Evolutionary conservation across 116 monocot species (phyloP).

Genomic region (Trichopus zeylanicus): DNA sequence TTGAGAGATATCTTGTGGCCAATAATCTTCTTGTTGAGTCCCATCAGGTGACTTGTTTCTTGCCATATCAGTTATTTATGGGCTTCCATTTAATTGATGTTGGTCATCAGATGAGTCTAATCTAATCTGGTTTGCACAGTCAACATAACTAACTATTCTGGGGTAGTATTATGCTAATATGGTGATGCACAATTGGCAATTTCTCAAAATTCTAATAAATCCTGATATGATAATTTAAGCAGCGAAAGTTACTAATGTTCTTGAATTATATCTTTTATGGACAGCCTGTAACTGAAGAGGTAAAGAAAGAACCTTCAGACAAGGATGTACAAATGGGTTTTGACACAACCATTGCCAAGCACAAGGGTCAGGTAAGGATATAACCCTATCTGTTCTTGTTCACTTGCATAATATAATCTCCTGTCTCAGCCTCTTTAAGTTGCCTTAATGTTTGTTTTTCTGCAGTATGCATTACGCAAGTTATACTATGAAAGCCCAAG

Average conservation of each 20-base stretch:
- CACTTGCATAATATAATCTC: background rate
- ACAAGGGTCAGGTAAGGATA: constrained; percentile 79
- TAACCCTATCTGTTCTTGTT: background rate
- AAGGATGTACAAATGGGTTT: constrained; percentile 81
- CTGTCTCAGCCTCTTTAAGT: too few species aligned
- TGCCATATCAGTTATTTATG: background rate
- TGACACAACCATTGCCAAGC: constrained; percentile 78
- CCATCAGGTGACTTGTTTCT: constrained; percentile 67
- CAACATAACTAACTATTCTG: too few species aligned
- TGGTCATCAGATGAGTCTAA: too few species aligned
- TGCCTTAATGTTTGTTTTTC: constrained; percentile 2
- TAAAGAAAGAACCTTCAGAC: constrained; percentile 70
- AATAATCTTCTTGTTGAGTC: constrained; percentile 93
- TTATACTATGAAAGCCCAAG: constrained; percentile 98
- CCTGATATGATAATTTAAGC: too few species aligned
- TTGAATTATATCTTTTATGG: constrained; percentile 3
- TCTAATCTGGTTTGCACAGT: too few species aligned
- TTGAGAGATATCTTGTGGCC: constrained; percentile 85
- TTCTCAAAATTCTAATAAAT: too few species aligned
- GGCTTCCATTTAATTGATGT: background rate
- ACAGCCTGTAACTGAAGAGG: constrained; percentile 76
- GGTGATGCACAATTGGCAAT: too few species aligned
- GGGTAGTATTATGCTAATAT: too few species aligned
- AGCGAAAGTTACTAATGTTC: too few species aligned
- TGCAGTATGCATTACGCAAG: constrained; percentile 94